Conservation (phyloP, 768 basidiomycete genomes). For the Strobilomyces dryophilus region DNA sequence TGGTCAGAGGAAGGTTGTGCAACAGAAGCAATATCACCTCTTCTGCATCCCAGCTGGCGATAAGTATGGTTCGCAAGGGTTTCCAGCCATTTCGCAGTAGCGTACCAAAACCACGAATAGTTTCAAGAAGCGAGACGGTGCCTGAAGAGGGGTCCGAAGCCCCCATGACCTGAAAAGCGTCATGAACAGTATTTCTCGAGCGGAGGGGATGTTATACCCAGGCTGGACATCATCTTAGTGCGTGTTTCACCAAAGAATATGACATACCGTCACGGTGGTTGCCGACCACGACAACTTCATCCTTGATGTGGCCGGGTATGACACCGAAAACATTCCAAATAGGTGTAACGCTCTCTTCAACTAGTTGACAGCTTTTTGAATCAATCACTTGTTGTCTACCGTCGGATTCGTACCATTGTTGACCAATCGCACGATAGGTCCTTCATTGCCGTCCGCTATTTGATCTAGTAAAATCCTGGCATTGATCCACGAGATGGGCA, state of each 20-base stretch:
- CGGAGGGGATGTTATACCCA: constrained; percentile 15
- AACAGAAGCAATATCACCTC: constrained; percentile 36
- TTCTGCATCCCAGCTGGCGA: constrained; percentile 82
- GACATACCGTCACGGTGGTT: constrained; percentile 81
- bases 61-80: constrained; percentile 65
- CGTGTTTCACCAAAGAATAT: neutral
- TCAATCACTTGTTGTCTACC: neutral
- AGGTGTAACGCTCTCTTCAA: constrained; percentile 77
- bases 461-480: constrained; percentile 61
- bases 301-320: constrained; percentile 78
- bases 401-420: constrained; percentile 44
- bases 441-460: constrained; percentile 34
- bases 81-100: constrained; percentile 58
- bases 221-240: constrained; percentile 16
- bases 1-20: neutral
- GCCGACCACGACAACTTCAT: constrained; percentile 85
- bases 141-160: constrained; percentile 56
- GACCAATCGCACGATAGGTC: constrained; percentile 44
- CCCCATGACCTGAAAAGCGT: constrained; percentile 39
- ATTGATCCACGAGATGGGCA: constrained; percentile 90
- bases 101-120: constrained; percentile 50
- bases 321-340: constrained; percentile 90
- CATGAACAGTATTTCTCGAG: neutral
- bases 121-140: constrained; percentile 52
- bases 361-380: constrained; percentile 30